These are phyloP conservation scores for Viola pubescens DNA, from an alignment of 441 rosid genomes.

Conservation along the genomic window DNA sequence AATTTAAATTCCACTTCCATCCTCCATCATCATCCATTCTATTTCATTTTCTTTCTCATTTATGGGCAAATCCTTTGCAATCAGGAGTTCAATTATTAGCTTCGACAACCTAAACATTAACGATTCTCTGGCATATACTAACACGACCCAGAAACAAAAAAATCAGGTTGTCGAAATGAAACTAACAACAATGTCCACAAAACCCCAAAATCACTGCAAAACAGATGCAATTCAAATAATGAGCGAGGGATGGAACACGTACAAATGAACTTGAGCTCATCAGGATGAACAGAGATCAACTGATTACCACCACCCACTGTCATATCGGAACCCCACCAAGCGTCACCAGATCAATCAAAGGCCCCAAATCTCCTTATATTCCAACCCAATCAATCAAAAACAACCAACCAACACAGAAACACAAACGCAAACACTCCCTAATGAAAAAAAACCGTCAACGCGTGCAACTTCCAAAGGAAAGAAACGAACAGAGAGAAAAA, in stretches of 20 bases:
- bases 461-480: not conserved
- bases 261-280: conserved; percentile 77
- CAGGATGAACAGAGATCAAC: conserved; percentile 85
- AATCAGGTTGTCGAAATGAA: not conserved
- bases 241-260: conserved; percentile 16
- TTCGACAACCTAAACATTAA: too few species aligned
- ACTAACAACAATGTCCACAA: not conserved
- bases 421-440: not conserved
- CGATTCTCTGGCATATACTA: too few species aligned
- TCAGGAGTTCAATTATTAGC: too few species aligned
- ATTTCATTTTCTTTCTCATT: too few species aligned
- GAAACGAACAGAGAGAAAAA: conserved; percentile 3
- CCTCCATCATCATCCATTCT: too few species aligned
- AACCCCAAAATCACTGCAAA: too few species aligned
- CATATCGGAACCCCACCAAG: conserved; percentile 37
- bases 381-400: not conserved
- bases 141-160: not conserved
- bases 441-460: too few species aligned
- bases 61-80: too few species aligned
- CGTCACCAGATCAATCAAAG: conserved; percentile 4
- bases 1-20: too few species aligned
- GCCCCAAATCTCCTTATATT: not conserved
- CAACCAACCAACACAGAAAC: not conserved
- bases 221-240: too few species aligned
- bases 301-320: conserved; percentile 54